Percentiles rank a stretch among this genome's conserved stretches.
phyloP scores from a whole-genome alignment of 108 stramenopile species.

The Nannochloropsis gaditana region DNA sequence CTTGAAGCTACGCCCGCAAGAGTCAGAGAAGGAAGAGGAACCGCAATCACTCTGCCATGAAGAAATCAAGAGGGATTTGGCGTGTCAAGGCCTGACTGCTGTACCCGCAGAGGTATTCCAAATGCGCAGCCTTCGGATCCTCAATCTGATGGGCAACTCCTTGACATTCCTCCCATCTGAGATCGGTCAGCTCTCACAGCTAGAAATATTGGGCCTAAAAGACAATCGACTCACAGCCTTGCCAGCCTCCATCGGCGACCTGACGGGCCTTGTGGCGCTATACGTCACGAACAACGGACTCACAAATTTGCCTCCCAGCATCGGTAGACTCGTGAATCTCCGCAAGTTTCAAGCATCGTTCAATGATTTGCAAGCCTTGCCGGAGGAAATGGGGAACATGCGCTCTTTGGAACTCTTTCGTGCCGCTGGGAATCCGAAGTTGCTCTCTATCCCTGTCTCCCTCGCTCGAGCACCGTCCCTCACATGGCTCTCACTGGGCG shows the following conservation, averaged over 20 bases:
- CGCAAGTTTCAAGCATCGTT: constrained; percentile 42
- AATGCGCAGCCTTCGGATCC: constrained; percentile 22
- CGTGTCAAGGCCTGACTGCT: not conserved
- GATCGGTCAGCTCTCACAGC: constrained; percentile 29
- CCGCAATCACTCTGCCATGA: too few species aligned
- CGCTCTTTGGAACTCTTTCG: constrained; percentile 38
- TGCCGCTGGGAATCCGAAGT: not conserved
- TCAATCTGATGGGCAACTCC: constrained; percentile 37
- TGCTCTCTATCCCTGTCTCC: not conserved
- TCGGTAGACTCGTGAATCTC: constrained; percentile 29
- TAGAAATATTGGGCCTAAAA: constrained; percentile 34
- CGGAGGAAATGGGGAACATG: constrained; percentile 31
- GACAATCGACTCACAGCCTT: constrained; percentile 28
- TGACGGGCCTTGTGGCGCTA: constrained; percentile 33
- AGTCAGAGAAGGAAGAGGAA: not conserved
- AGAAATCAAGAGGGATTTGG: not conserved
- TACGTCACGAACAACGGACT: constrained; percentile 42
- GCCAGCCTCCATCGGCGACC: constrained; percentile 32
- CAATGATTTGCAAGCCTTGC: constrained; percentile 32
- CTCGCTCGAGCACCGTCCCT: not conserved
- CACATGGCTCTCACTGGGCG: not conserved
- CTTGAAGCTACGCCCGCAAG: not conserved
- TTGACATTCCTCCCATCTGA: constrained; percentile 21
- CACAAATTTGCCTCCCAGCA: not conserved
- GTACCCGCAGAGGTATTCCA: constrained; percentile 22